Evolutionary conservation across 2,329 filamentous ascomycete species (phyloP), one percentile per base, ranked within the genome.

Genomic region (Thelonectria olida): DNA sequence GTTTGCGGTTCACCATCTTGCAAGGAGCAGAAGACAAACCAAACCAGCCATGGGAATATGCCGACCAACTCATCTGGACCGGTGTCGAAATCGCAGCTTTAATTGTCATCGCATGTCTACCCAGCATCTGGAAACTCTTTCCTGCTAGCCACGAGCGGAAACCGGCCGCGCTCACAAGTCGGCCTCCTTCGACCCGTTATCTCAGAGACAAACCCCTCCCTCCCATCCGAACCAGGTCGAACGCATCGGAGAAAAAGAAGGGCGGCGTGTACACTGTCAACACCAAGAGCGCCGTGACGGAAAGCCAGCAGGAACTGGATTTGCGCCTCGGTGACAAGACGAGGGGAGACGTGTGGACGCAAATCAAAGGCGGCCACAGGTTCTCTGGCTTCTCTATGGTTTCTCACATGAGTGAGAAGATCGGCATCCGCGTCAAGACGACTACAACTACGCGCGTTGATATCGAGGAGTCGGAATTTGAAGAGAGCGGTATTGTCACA

Each of bases 31-130:
- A 73, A 13, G 63, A 66, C 10, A 76, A 73, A n/a, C 58, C 66
- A 10, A 79, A 81, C 45, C 77, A 79, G 9, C 77, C 77, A 1
- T 81, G 77, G 78, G 76, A 81, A 64, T 78, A 80, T 41, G 76
- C 76, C 8, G 73, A 79, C 60, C 70, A 73, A 6, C 61, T 80
- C n/a, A 71, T 82, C 47, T 82, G 80, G 80, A 78, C 76, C 2
- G 79, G 78, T 2, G 65, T 81, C 23, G 80, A 82, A 66, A 71
- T 80, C 5, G 74, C 79, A 1, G 72, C 78, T 0, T 75, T 80
- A n/a, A 73, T 82, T 41, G 74, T 82, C 31, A 76, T 80, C 20
- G 75, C 75, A 27, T 80, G 77, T 34, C 69, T 81, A 5, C 80
- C 80, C 2, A 75, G 75, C 1, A 76, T 80, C 10, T 74, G 78